Conservation (phyloP, 352 stramenopile genomes). For the Plasmopara viticola region DNA sequence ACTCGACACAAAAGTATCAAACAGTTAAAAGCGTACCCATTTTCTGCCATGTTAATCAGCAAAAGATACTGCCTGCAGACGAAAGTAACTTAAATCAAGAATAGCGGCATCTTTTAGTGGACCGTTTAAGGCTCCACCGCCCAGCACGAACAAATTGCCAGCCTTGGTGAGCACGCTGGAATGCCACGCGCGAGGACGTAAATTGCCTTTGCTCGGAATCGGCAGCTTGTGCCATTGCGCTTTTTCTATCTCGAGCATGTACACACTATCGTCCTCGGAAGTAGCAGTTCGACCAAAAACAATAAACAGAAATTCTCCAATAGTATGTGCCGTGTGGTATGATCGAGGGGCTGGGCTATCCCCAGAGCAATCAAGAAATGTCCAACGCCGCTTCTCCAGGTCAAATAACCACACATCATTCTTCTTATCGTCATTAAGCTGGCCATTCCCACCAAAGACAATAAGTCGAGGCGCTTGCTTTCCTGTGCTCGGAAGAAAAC, state of each 20-base stretch:
- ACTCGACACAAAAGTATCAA: too few relatives aligned
- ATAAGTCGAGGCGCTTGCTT: constrained; percentile 21
- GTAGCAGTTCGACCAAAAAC: constrained; percentile 49
- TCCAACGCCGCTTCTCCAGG: constrained; percentile 30
- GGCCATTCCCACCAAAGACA: constrained; percentile 66
- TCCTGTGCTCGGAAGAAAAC: constrained; percentile 10
- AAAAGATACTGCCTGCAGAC: constrained; percentile 8
- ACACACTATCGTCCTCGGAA: constrained; percentile 39
- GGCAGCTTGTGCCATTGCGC: constrained; percentile 41
- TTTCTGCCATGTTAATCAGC: not conserved
- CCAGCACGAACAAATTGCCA: constrained; percentile 42
- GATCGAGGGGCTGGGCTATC: constrained; percentile 46
- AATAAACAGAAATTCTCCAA: constrained; percentile 51
- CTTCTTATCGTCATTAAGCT: constrained; percentile 58
- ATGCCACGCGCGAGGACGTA: constrained; percentile 60
- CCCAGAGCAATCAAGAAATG: constrained; percentile 28
- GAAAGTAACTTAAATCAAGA: constrained; percentile 39
- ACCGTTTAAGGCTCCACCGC: constrained; percentile 53
- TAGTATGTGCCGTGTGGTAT: constrained; percentile 55
- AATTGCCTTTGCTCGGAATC: constrained; percentile 20
- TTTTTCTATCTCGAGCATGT: constrained; percentile 45
- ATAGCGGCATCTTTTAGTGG: constrained; percentile 48
- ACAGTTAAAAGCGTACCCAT: too few relatives aligned
- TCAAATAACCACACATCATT: constrained; percentile 70
- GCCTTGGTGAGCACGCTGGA: constrained; percentile 39